Base-by-base conservation (phyloP, 495 filamentous ascomycete genomes). In the Penicillium chermesinum region DNA sequence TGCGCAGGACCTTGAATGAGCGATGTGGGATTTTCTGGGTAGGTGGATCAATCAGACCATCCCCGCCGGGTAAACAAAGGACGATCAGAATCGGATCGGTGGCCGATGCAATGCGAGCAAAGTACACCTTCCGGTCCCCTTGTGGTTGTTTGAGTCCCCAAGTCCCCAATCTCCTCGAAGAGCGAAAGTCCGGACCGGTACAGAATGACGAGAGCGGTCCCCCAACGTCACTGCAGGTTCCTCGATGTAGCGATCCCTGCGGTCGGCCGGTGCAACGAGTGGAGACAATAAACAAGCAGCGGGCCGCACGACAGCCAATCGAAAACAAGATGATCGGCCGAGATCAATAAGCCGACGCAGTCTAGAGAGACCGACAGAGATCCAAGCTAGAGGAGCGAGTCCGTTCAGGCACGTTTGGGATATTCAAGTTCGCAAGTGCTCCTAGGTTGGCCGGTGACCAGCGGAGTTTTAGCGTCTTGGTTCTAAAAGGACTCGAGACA, bases 251-350 rank as follows among this genome's bases (percentile, higher is more conserved):
- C n/a, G 38, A 47, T 38, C 14, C 14, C 37, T 35, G 43, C 52
- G 59, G 59, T 59, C 56, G 59, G 59, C 50, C 57, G 54, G 50
- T 60, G 59, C 60, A 55, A 63, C 53, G 49, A 61, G 60, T 63
- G 60, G 60, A 63, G 60, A 60, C n/a, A 49, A 55, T 53, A 60
- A 62, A 58, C 53, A 63, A 60, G 55, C 10, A 35, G 19, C n/a
- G 27, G 39, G 38, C 38, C 25, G 35, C 21, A 44, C 25, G 27
- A 38, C 39, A 33, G 40, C 46, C 17, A 33, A 49, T 27, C 42
- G 41, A 18, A 17, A 46, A 54, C 46, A 36, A 54, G 41, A 22
- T 41, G 42, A 40, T 21, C 16, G 38, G 32, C 20, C 37, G 5
- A 30, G 25, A 30, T n/a, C n/a, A n/a, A n/a, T n/a, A n/a, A n/a